These are phyloP conservation scores for Melanomma pulvis-pyrius DNA, from an alignment of 495 filamentous ascomycete species.

Conservation along the genomic window DNA sequence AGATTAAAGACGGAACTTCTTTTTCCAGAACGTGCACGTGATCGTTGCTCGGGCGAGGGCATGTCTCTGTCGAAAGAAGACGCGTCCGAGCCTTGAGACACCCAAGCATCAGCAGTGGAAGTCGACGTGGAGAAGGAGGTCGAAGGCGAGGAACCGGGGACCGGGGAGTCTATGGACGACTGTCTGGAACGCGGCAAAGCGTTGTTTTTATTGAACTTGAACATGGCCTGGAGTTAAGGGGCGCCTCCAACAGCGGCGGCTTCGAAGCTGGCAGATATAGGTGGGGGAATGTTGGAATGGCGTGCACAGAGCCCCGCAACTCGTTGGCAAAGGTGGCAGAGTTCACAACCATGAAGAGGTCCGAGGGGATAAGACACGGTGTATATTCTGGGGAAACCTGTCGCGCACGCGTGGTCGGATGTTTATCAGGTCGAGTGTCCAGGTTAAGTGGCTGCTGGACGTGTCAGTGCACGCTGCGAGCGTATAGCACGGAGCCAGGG, in stretches of 20 bases:
- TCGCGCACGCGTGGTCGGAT: slow-evolving; percentile 31
- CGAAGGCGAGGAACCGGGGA: slow-evolving; percentile 26
- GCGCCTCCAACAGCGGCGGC: slow-evolving; percentile 4
- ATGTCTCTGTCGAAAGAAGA: slow-evolving; percentile 30
- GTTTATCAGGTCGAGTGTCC: slow-evolving; percentile 18
- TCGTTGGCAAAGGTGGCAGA: slow-evolving; percentile 22
- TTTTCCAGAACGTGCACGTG: slow-evolving; percentile 21
- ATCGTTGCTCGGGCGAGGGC: slow-evolving; percentile 29
- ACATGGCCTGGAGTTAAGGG: slow-evolving; percentile 32
- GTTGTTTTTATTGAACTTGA: slow-evolving; percentile 36
- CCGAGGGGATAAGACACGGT: slow-evolving; percentile 24
- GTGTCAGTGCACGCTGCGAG: slow-evolving; percentile 28
- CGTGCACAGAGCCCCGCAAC: slow-evolving; percentile 31
- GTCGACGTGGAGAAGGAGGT: slow-evolving; percentile 20
- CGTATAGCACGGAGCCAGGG: background rate
- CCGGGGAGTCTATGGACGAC: slow-evolving; percentile 35
- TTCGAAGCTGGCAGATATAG: slow-evolving; percentile 24
- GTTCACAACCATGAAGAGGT: slow-evolving; percentile 32
- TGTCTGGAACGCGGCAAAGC: slow-evolving; percentile 30
- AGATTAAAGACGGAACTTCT: slow-evolving; percentile 38
- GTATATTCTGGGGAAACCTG: slow-evolving; percentile 33
- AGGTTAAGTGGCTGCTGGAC: slow-evolving; percentile 20
- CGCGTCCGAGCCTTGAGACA: slow-evolving; percentile 29
- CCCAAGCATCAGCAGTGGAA: slow-evolving; percentile 20
- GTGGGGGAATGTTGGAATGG: slow-evolving; percentile 20